Evolutionary conservation across 108 stramenopile genomes (phyloP).

Genomic region (Cyclotella kingstonii): DNA sequence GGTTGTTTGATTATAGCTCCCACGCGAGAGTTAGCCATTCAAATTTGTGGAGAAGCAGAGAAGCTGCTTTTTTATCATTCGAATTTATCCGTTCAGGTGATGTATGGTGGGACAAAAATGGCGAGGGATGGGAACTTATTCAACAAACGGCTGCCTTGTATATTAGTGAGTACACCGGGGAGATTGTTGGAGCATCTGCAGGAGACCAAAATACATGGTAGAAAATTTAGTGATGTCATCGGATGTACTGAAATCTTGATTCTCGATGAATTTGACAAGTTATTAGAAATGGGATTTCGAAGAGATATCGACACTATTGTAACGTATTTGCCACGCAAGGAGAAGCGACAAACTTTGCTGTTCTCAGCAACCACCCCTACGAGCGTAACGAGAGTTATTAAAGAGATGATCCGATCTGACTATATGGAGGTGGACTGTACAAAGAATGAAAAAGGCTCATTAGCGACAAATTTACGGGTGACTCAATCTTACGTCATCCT

Average conservation of each 20-base stretch:
- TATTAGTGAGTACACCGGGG: constrained; percentile 73
- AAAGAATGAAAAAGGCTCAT: constrained; percentile 45
- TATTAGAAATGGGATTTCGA: constrained; percentile 87
- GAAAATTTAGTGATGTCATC: constrained; percentile 45
- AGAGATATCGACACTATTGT: constrained; percentile 70
- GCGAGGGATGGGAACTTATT: constrained; percentile 61
- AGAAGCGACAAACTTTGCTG: constrained; percentile 73
- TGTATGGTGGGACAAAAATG: constrained; percentile 66
- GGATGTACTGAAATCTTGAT: constrained; percentile 47
- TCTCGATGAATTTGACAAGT: constrained; percentile 84
- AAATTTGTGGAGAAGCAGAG: constrained; percentile 59
- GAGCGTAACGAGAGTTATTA: constrained; percentile 40
- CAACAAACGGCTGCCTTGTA: constrained; percentile 30
- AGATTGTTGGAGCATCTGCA: constrained; percentile 72
- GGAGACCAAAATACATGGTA: constrained; percentile 60
- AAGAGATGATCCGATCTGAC: constrained; percentile 37
- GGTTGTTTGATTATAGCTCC: constrained; percentile 76
- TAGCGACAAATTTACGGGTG: constrained; percentile 42
- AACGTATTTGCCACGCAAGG: constrained; percentile 53
- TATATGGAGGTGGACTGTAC: constrained; percentile 44
- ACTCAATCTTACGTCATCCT: constrained; percentile 47
- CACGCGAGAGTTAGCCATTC: constrained; percentile 74
- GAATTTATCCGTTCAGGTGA: constrained; percentile 45
- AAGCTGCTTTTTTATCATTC: constrained; percentile 33
- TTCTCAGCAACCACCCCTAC: constrained; percentile 82